Conservation (phyloP, 768 basidiomycete species). For the Pisolithus albus region DNA sequence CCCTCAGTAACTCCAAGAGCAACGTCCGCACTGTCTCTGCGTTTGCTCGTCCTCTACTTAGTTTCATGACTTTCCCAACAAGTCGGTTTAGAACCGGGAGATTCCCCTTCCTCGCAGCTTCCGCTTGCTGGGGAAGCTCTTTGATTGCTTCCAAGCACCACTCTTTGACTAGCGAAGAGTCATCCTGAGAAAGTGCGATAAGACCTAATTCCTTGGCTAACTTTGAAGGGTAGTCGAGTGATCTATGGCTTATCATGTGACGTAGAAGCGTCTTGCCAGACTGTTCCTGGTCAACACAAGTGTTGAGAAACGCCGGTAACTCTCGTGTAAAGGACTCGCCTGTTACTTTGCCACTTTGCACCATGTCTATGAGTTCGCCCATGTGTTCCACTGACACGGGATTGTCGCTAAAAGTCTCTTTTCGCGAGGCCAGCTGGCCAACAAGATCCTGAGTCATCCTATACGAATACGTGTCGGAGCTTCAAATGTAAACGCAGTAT, state of each 20-base stretch:
- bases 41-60: constrained; percentile 72
- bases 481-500: neutral
- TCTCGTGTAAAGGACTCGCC: constrained; percentile 33
- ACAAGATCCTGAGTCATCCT: constrained; percentile 90
- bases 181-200: constrained; percentile 31
- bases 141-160: constrained; percentile 62
- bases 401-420: constrained; percentile 51
- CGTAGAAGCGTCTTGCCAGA: constrained; percentile 75
- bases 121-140: constrained; percentile 59
- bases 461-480: constrained; percentile 1
- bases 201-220: constrained; percentile 48
- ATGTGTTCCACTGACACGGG: constrained; percentile 57
- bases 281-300: constrained; percentile 46
- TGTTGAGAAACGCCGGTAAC: neutral
- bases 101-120: constrained; percentile 61
- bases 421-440: constrained; percentile 62
- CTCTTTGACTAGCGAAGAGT: constrained; percentile 35
- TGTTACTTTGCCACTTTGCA: constrained; percentile 60
- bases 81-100: constrained; percentile 67
- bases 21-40: constrained; percentile 49
- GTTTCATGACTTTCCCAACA: constrained; percentile 78
- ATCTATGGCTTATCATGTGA: constrained; percentile 49
- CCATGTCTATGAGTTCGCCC: constrained; percentile 71
- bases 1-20: constrained; percentile 41
- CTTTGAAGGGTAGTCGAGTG: constrained; percentile 30